Evolutionary conservation across 1,139 yeast genomes (phyloP).

Genomic region (Protomyces inouyei): DNA sequence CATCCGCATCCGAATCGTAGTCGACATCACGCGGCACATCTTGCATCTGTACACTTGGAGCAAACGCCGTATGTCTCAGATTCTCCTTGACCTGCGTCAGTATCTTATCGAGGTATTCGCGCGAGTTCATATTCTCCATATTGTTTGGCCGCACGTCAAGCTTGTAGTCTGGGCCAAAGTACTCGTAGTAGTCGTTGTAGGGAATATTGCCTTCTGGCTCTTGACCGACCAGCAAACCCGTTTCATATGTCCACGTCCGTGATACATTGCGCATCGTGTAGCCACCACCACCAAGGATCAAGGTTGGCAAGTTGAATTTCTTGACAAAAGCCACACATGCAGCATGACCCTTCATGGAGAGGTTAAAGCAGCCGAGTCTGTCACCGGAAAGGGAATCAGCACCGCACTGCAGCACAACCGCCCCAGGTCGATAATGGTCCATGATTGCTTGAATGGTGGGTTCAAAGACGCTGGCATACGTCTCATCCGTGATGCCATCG

Average conservation of each 20-base stretch:
- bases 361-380: slow-evolving; percentile 83
- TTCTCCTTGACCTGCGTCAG: slow-evolving; percentile 70
- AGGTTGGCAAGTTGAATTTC: slow-evolving; percentile 78
- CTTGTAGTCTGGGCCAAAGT: slow-evolving; percentile 92
- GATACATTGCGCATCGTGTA: slow-evolving; percentile 97
- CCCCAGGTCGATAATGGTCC: slow-evolving; percentile 93
- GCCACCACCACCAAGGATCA: slow-evolving; percentile 97
- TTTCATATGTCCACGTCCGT: slow-evolving; percentile 92
- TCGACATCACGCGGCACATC: slow-evolving; percentile 83
- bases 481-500: slow-evolving; percentile 88
- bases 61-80: slow-evolving; percentile 82
- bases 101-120: slow-evolving; percentile 84
- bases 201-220: slow-evolving; percentile 78
- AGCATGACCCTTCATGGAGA: slow-evolving; percentile 91
- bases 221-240: slow-evolving; percentile 79
- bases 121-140: slow-evolving; percentile 93
- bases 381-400: slow-evolving; percentile 93
- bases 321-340: slow-evolving; percentile 88
- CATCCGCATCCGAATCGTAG: slow-evolving; percentile 61
- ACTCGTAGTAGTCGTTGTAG: slow-evolving; percentile 92
- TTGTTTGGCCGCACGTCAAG: slow-evolving; percentile 90
- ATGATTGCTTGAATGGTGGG: slow-evolving; percentile 74
- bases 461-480: slow-evolving; percentile 80
- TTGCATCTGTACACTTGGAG: slow-evolving; percentile 93
- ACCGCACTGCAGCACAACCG: slow-evolving; percentile 82